Conservation (phyloP, 306 rosid species). For the Glycine soja region DNA sequence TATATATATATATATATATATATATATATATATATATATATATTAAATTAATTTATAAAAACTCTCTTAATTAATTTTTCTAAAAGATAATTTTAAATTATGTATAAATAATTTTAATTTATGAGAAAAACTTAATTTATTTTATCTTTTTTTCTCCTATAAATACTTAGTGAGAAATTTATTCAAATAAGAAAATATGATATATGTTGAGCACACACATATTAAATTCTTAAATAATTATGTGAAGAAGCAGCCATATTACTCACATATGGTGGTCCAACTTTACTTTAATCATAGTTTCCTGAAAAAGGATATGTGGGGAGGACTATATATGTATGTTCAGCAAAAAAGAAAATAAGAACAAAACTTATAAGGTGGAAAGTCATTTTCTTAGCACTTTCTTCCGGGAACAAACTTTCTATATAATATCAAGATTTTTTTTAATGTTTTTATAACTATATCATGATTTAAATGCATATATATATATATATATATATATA, state of each 20-base stretch:
- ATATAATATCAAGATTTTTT: slow-evolving; percentile 3
- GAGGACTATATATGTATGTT: slow-evolving; percentile 36
- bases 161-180: not conserved
- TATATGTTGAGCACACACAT: not conserved
- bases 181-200: not conserved
- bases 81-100: not conserved
- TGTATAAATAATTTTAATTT: not conserved
- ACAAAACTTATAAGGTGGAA: slow-evolving; percentile 44
- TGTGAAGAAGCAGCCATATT: not conserved
- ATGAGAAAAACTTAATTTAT: too few relatives aligned
- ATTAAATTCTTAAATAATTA: slow-evolving; percentile 14
- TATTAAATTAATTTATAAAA: not conserved
- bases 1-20: too few relatives aligned
- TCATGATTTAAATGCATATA: slow-evolving; percentile 1
- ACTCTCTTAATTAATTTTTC: not conserved
- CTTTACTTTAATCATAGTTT: slow-evolving; percentile 49
- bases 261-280: slow-evolving; percentile 34
- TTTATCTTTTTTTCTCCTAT: not conserved
- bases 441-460: not conserved
- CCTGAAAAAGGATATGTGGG: slow-evolving; percentile 45
- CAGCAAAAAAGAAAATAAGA: slow-evolving; percentile 28
- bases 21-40: too few relatives aligned
- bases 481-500: not conserved
- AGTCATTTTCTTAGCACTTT: slow-evolving; percentile 49
- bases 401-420: slow-evolving; percentile 37